These are phyloP conservation scores for Arabis alpina DNA, from an alignment of 345 rosid species.

Conservation along the genomic window DNA sequence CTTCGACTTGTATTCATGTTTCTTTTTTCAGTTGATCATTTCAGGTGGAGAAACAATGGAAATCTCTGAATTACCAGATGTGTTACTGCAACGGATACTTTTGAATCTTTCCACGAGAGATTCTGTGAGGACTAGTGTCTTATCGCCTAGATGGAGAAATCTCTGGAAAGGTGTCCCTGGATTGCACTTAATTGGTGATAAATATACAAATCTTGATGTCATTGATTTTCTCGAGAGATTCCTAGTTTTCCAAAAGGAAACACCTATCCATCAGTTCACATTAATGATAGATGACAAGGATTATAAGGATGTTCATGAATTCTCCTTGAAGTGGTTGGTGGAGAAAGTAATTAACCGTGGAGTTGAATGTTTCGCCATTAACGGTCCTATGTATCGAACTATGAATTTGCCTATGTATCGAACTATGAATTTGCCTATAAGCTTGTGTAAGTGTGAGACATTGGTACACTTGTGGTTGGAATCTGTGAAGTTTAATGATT, in stretches of 20 bases:
- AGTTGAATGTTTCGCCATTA: background rate
- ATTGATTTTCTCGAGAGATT: background rate
- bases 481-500: background rate
- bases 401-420: background rate
- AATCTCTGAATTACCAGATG: background rate
- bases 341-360: background rate
- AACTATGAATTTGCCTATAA: background rate
- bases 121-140: background rate
- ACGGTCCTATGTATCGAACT: too few species aligned
- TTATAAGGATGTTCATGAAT: background rate
- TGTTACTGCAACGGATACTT: background rate
- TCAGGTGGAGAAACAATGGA: background rate
- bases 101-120: background rate
- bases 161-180: background rate
- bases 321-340: background rate
- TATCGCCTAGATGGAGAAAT: conserved; percentile 10
- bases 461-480: conserved; percentile 1
- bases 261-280: background rate
- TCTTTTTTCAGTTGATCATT: too few species aligned
- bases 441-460: background rate
- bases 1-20: too few species aligned
- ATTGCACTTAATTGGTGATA: background rate
- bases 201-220: background rate
- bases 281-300: background rate
- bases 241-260: background rate